Evolutionary conservation across 1,284 basidiomycete species (phyloP).

Genomic region (Ustilago hordei): DNA sequence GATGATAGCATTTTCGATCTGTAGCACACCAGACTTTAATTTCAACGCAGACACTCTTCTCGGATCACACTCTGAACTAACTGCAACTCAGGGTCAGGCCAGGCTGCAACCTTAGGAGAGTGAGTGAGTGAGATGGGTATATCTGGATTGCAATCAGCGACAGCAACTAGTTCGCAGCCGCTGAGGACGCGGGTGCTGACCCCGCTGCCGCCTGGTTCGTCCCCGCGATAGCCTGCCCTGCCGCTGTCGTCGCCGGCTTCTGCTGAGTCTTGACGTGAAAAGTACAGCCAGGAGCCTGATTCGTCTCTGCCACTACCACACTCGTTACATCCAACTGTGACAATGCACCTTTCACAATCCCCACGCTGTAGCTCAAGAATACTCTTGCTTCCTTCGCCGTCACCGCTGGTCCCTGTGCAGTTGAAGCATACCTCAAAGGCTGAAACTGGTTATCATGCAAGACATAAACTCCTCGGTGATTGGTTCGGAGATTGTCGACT

Average conservation of each 20-base stretch:
- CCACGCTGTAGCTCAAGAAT: slow-evolving; percentile 56
- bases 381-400: slow-evolving; percentile 72
- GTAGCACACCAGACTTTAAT: slow-evolving; percentile 7
- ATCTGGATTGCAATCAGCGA: neutral
- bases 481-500: slow-evolving; percentile 92
- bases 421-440: slow-evolving; percentile 82
- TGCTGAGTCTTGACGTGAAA: slow-evolving; percentile 62
- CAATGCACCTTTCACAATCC: slow-evolving; percentile 58
- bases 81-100: neutral
- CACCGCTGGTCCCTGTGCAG: slow-evolving; percentile 80
- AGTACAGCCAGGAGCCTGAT: slow-evolving; percentile 51
- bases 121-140: neutral
- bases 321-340: slow-evolving; percentile 56
- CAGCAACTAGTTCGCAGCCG: neutral
- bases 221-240: neutral
- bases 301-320: slow-evolving; percentile 57
- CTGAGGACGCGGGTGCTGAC: neutral
- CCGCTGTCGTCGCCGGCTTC: slow-evolving; percentile 5
- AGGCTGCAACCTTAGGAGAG: no score
- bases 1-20: slow-evolving; percentile 61
- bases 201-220: neutral
- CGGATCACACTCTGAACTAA: neutral
- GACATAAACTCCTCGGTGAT: slow-evolving; percentile 92
- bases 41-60: neutral
- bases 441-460: slow-evolving; percentile 91